Conservation (phyloP, 768 basidiomycete genomes). For the Tricholoma matsutake region DNA sequence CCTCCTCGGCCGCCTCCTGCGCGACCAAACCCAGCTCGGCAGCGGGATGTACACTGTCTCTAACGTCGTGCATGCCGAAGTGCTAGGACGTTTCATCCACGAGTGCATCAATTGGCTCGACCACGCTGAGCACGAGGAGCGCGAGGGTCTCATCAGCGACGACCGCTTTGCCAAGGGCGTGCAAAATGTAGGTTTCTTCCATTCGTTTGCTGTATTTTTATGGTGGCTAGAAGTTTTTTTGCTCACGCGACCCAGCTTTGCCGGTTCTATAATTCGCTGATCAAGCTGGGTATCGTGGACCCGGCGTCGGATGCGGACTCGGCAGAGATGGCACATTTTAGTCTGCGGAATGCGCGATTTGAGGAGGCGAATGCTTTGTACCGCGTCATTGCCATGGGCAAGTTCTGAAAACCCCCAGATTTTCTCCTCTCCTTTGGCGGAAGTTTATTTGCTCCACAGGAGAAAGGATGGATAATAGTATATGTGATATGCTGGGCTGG, state of each 20-base stretch:
- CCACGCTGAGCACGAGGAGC: slow-evolving; percentile 63
- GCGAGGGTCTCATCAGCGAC: slow-evolving; percentile 64
- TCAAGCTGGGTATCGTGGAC: slow-evolving; percentile 66
- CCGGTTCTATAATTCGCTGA: slow-evolving; percentile 70
- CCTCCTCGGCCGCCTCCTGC: slow-evolving; percentile 63
- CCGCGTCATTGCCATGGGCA: slow-evolving; percentile 52
- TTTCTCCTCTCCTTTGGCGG: not conserved
- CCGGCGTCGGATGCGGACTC: slow-evolving; percentile 62
- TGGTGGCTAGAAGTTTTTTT: slow-evolving; percentile 4
- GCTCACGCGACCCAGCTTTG: slow-evolving; percentile 51
- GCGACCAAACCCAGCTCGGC: slow-evolving; percentile 50
- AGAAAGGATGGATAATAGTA: not conserved
- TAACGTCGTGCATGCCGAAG: slow-evolving; percentile 60
- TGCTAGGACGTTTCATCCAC: slow-evolving; percentile 69
- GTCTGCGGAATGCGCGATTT: slow-evolving; percentile 65
- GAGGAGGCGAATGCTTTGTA: slow-evolving; percentile 78
- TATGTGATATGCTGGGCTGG: not conserved
- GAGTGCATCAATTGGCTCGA: slow-evolving; percentile 71
- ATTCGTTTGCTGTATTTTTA: slow-evolving; percentile 5
- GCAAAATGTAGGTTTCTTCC: slow-evolving; percentile 51
- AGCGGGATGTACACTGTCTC: slow-evolving; percentile 54
- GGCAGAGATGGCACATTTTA: slow-evolving; percentile 77
- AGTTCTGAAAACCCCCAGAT: slow-evolving; percentile 33
- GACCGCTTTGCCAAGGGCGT: slow-evolving; percentile 72
- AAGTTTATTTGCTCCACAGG: not conserved